Evolutionary conservation across 306 rosid species (phyloP).

Genomic region (Comarum palustre): DNA sequence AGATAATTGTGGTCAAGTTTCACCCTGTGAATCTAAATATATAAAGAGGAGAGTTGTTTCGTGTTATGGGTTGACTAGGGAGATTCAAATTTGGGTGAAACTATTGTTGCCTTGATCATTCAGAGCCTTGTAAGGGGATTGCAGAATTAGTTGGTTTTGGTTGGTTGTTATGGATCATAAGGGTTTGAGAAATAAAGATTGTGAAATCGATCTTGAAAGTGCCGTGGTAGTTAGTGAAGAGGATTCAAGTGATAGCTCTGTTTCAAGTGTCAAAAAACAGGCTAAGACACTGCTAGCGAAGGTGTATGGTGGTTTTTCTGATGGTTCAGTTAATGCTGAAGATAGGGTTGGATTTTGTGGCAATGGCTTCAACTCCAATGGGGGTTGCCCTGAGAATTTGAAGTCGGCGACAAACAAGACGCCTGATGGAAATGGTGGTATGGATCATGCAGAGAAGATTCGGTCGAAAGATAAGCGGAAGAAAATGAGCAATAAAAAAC

Average conservation of each 20-base stretch:
- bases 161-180: conserved; percentile 47
- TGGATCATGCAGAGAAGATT: conserved; percentile 35
- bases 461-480: conserved; percentile 63
- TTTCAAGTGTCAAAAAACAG: conserved; percentile 33
- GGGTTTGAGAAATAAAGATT: conserved; percentile 36
- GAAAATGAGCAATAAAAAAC: conserved; percentile 58
- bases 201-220: conserved; percentile 69
- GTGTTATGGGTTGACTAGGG: conserved; percentile 35
- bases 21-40: conserved; percentile 9
- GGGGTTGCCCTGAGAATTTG: conserved; percentile 31
- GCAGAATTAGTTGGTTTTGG: conserved; percentile 25
- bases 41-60: conserved; percentile 17
- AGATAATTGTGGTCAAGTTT: conserved; percentile 18
- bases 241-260: conserved; percentile 44
- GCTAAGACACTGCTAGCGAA: conserved; percentile 33
- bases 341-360: conserved; percentile 39
- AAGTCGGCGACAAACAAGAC: conserved; percentile 38
- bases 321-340: conserved; percentile 45
- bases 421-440: conserved; percentile 27
- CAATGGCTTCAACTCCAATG: conserved; percentile 30
- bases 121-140: conserved; percentile 15
- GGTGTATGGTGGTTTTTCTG: conserved; percentile 47
- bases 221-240: conserved; percentile 55
- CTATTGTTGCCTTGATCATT: conserved; percentile 22
- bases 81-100: conserved; percentile 8